phyloP scores from a whole-genome alignment of 768 basidiomycete genomes.

The Pisolithus albus region DNA sequence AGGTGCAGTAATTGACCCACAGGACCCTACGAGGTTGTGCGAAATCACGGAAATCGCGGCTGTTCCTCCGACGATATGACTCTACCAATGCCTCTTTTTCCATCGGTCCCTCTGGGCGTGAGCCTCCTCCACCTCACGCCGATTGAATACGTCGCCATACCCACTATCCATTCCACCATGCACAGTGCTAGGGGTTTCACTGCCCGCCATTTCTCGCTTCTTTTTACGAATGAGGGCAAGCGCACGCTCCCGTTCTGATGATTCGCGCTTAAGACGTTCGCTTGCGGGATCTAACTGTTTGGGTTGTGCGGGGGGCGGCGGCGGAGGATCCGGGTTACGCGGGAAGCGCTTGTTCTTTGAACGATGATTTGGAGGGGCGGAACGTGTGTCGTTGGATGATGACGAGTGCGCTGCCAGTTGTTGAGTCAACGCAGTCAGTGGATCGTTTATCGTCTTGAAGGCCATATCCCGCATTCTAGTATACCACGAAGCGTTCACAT shows the following conservation, averaged over 20 bases:
- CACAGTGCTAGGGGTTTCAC: slow-evolving; percentile 67
- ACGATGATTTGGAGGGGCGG: slow-evolving; percentile 10
- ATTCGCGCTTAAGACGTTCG: slow-evolving; percentile 63
- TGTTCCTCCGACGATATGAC: no score
- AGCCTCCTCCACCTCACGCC: slow-evolving; percentile 65
- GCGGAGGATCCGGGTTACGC: slow-evolving; percentile 4
- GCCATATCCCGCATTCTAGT: slow-evolving; percentile 55
- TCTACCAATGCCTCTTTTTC: slow-evolving; percentile 16
- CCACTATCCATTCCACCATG: slow-evolving; percentile 40
- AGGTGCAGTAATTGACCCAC: no score
- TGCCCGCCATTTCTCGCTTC: slow-evolving; percentile 56
- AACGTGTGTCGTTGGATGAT: slow-evolving; percentile 14
- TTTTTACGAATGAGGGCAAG: slow-evolving; percentile 62
- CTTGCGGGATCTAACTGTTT: slow-evolving; percentile 38
- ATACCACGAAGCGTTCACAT: background rate
- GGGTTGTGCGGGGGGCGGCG: slow-evolving; percentile 7
- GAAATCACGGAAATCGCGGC: no score
- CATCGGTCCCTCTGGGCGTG: slow-evolving; percentile 41
- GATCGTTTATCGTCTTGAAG: slow-evolving; percentile 60
- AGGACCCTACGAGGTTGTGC: no score
- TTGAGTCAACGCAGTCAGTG: slow-evolving; percentile 65
- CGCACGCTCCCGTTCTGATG: slow-evolving; percentile 68
- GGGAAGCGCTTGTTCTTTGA: slow-evolving; percentile 11
- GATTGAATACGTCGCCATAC: slow-evolving; percentile 68
- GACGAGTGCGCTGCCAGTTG: slow-evolving; percentile 45